A percentile compares a stretch with the other conserved stretches of the same genome.
These are phyloP conservation scores for Oryza meyeriana DNA, from an alignment of 176 grass and related monocot species.

Conservation along the genomic window DNA sequence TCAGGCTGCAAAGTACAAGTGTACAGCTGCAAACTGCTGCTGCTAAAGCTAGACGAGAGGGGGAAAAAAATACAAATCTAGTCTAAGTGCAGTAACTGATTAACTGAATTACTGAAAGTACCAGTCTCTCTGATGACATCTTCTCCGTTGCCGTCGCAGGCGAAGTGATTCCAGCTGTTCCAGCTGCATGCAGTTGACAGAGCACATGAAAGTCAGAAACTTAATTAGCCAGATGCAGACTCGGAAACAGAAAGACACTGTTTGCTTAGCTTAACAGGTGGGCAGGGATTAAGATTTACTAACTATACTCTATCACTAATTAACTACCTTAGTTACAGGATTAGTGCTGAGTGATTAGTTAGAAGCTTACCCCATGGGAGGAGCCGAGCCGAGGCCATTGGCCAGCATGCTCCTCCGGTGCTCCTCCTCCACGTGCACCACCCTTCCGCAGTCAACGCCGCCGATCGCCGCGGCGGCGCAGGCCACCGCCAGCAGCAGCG, in stretches of 20 bases:
- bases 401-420: conserved; percentile 68
- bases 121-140: conserved; percentile 62
- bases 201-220: neutral
- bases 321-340: no score
- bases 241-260: neutral
- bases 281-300: neutral
- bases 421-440: conserved; percentile 38
- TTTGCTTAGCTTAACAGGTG: neutral
- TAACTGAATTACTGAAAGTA: neutral
- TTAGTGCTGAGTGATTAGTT: neutral
- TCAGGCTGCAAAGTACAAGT: neutral
- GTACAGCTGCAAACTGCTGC: neutral
- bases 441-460: conserved; percentile 22
- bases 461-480: neutral
- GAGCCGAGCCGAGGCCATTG: conserved; percentile 65
- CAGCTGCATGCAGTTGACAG: conserved; percentile 33
- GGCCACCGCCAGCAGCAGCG: neutral
- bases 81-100: neutral
- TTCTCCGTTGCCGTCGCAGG: conserved; percentile 62
- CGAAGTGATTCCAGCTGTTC: conserved; percentile 97
- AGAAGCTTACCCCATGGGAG: conserved; percentile 77
- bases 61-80: neutral
- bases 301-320: no score
- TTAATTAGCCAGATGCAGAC: neutral
- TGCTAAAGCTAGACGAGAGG: neutral